phyloP scores from a whole-genome alignment of 2,329 filamentous ascomycete species.

The Allantophomopsis cytisporea region DNA sequence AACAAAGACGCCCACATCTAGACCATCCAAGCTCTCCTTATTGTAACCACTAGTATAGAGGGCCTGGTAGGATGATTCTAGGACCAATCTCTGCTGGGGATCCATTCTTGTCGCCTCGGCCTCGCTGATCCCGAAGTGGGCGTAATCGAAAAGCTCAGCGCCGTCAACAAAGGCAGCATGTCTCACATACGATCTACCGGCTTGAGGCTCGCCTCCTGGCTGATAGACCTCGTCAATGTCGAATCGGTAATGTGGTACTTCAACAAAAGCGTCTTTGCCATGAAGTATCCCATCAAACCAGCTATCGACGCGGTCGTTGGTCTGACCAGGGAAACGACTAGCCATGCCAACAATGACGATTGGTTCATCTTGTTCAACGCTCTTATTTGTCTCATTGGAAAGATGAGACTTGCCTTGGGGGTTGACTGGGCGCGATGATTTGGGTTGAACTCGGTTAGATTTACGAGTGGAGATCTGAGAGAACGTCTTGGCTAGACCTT shows the following conservation, averaged over 20 bases:
- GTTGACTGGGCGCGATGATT: too few relatives aligned
- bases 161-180: too few relatives aligned
- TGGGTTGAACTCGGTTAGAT: too few relatives aligned
- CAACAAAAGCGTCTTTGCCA: background rate
- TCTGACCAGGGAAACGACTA: background rate
- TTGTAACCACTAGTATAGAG: constrained; percentile 5
- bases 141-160: too few relatives aligned
- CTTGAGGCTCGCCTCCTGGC: background rate
- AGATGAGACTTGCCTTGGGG: too few relatives aligned
- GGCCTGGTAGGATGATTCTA: constrained; percentile 66
- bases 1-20: background rate
- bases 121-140: constrained; percentile 64
- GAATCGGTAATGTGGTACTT: background rate
- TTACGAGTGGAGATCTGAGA: too few relatives aligned
- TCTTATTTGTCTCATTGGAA: too few relatives aligned
- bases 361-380: constrained; percentile 2
- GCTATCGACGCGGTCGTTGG: too few relatives aligned
- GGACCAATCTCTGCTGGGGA: constrained; percentile 61
- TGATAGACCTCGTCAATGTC: background rate
- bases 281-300: background rate
- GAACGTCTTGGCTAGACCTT: too few relatives aligned
- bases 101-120: constrained; percentile 67
- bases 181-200: background rate
- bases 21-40: background rate
- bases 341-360: constrained; percentile 5